A percentile compares a stretch with the other conserved stretches of the same genome.
Conservation (phyloP, 2,329 filamentous ascomycete genomes). For the Parascedosporium putredinis region DNA sequence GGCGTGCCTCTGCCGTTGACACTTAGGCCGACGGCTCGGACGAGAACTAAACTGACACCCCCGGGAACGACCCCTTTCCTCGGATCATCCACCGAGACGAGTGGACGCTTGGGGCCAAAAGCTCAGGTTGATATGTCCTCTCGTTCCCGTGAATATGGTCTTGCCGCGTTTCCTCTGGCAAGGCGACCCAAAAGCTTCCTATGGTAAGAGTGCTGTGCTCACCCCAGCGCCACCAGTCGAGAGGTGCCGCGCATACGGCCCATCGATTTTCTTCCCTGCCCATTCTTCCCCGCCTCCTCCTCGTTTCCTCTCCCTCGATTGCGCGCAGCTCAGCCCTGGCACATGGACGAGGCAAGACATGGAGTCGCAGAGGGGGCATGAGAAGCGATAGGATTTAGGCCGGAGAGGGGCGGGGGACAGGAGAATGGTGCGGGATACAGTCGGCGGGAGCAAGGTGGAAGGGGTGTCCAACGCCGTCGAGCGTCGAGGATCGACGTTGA, state of each 20-base stretch:
- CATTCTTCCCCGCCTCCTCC: background rate
- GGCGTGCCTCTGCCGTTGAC: too few species aligned
- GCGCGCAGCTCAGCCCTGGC: background rate
- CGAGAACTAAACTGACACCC: too few species aligned
- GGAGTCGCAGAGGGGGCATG: background rate
- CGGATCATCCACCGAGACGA: background rate
- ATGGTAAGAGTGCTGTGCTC: background rate
- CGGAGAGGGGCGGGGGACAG: background rate
- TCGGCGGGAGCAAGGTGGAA: background rate
- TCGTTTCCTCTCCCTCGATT: background rate
- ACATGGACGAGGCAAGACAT: background rate
- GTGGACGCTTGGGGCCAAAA: background rate
- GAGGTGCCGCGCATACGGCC: background rate
- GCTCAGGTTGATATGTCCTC: background rate
- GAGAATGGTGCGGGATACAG: background rate
- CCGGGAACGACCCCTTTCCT: background rate
- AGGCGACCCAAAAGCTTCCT: background rate
- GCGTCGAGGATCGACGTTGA: conserved; percentile 5
- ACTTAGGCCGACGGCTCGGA: too few species aligned
- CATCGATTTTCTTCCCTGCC: background rate
- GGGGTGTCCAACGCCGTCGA: background rate
- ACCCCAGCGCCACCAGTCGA: background rate
- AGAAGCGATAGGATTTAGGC: background rate
- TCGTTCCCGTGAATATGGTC: background rate
- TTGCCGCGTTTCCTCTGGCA: background rate